Base-by-base conservation (phyloP, 2,329 filamentous ascomycete genomes). In the Alternaria viburni region DNA sequence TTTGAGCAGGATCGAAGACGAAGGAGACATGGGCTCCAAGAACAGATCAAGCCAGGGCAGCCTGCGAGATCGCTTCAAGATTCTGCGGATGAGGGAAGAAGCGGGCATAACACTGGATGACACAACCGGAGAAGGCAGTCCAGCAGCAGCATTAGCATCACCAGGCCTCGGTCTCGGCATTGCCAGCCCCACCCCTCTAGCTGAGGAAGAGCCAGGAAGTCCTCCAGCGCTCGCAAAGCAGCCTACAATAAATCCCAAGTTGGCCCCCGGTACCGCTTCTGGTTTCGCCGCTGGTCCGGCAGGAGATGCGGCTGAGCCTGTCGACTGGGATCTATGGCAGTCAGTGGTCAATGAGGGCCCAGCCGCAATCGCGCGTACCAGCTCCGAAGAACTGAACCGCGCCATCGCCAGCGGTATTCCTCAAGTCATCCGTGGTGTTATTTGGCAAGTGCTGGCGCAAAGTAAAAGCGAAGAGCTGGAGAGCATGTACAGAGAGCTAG, bases 251-350 rank as follows among this genome's bases (percentile, higher is more conserved):
- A 92, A 93, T 70, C 85, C 86, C 5, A 89, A 86, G 60, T 83
- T 97, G 47, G 90, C 93, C 1, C 94, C 94, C 0, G 94, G 94
- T 2, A 97, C 94, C 2, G 93, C 91, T 8, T 90, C 93, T 11
- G 94, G 95, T 6, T 88, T 94, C 45, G 90, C 90, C 23, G 89
- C 90, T 21, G 92, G 92, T 1, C 91, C 91, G 9, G 90, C 92
- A 4, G 88, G 89, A 13, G 92, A 94, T 73, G 82, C 85, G 30
- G 81, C 83, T 25, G 84, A 85, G 15, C 90, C 92, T 23, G 96
- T 99, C n/a, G 93, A 99, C 77, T 99, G 96, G 96, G 96, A 99
- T 79, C 83, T 99, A 43, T 99, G 96, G 96, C 95, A 99, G 77
- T 89, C 91, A 23, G 91, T 99, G 5, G 96, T 99, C 32, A 96